A percentile compares a stretch with the other conserved stretches of the same genome.
Evolutionary conservation across 352 stramenopile species (phyloP).

Genomic region (Phytophthora pinifolia): DNA sequence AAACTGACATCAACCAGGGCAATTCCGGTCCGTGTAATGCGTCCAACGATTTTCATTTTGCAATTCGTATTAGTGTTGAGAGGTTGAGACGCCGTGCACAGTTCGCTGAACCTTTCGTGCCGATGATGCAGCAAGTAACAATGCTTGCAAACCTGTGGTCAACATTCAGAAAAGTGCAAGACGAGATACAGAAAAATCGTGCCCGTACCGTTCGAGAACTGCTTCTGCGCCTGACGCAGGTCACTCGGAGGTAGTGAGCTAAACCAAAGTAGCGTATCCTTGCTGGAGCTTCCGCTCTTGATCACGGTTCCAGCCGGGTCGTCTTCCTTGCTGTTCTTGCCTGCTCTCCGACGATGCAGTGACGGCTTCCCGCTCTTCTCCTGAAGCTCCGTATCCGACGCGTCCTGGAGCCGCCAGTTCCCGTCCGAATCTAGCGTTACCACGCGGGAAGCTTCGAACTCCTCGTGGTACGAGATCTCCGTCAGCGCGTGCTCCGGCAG

Average conservation of each 20-base stretch:
- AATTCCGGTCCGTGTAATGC: conserved; percentile 1
- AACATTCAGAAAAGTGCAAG: neutral
- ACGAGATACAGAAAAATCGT: no score
- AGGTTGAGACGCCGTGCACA: conserved; percentile 13
- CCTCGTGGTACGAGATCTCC: conserved; percentile 65
- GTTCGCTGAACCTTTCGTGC: conserved; percentile 33
- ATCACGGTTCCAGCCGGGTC: neutral
- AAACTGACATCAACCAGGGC: no score
- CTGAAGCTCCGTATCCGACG: conserved; percentile 2
- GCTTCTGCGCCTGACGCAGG: conserved; percentile 60
- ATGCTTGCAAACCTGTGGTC: conserved; percentile 34
- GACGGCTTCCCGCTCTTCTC: neutral
- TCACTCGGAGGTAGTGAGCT: conserved; percentile 69
- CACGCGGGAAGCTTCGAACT: conserved; percentile 46
- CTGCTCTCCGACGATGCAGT: conserved; percentile 21
- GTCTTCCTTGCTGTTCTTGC: conserved; percentile 6
- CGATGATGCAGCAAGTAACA: conserved; percentile 33
- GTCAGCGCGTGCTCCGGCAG: conserved; percentile 50
- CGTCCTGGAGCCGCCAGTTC: conserved; percentile 25
- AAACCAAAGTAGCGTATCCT: conserved; percentile 63
- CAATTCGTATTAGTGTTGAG: neutral
- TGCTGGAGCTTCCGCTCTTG: neutral
- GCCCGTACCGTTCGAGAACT: conserved; percentile 65
- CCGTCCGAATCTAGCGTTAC: conserved; percentile 17
- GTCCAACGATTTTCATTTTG: neutral